These are phyloP conservation scores for Cyberlindnera japonica DNA, from an alignment of 805 yeast species.

Conservation along the genomic window DNA sequence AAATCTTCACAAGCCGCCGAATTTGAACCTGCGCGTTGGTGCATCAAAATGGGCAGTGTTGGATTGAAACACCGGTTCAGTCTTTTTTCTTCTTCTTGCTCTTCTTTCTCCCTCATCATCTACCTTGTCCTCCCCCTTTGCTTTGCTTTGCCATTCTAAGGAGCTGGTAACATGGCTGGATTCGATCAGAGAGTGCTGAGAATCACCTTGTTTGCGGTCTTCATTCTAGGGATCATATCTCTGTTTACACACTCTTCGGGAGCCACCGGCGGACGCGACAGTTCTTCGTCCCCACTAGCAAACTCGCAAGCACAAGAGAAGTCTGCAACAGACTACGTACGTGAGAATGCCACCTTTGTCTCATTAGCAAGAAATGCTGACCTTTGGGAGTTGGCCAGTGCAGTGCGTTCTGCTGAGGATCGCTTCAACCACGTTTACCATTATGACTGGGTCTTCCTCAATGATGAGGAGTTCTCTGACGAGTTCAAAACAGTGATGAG, in stretches of 20 bases:
- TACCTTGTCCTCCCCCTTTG: neutral
- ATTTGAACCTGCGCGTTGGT: too few species aligned
- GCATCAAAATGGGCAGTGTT: too few species aligned
- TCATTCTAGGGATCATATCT: slow-evolving; percentile 17
- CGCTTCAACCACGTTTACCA: slow-evolving; percentile 76
- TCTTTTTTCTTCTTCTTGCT: too few species aligned
- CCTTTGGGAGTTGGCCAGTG: slow-evolving; percentile 52
- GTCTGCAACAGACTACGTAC: slow-evolving; percentile 22
- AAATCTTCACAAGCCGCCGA: too few species aligned
- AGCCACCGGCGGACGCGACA: neutral
- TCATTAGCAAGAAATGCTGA: slow-evolving; percentile 78
- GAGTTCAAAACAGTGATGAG: slow-evolving; percentile 71
- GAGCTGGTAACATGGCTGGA: slow-evolving; percentile 16
- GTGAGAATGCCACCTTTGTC: slow-evolving; percentile 75
- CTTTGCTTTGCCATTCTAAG: too few species aligned
- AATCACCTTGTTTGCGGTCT: slow-evolving; percentile 18
- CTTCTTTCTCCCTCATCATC: neutral
- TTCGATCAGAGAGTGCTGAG: slow-evolving; percentile 21
- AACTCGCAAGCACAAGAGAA: neutral
- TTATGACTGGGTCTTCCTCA: slow-evolving; percentile 94
- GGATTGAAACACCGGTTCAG: too few species aligned
- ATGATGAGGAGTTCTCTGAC: slow-evolving; percentile 79
- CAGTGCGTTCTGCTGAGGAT: slow-evolving; percentile 81
- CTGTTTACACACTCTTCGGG: slow-evolving; percentile 14
- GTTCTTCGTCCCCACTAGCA: neutral